Evolutionary conservation across 1,284 basidiomycete genomes (phyloP).

Genomic region (Boletellus dicymbophilus): DNA sequence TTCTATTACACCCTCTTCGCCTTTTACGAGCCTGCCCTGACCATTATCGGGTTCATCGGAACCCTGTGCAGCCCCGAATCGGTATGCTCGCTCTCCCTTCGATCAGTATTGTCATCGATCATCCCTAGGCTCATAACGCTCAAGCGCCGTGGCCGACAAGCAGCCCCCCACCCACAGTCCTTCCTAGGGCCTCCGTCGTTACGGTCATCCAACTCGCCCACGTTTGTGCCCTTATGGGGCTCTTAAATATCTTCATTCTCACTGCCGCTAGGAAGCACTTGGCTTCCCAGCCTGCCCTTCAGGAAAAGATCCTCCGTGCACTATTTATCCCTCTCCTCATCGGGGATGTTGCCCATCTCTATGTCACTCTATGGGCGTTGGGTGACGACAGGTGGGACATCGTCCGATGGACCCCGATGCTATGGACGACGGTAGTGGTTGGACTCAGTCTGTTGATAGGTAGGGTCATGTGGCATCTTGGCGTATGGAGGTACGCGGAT

Average conservation of each 20-base stretch:
- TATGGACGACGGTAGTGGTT: slow-evolving; percentile 65
- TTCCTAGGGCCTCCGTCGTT: slow-evolving; percentile 65
- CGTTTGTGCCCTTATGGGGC: slow-evolving; percentile 70
- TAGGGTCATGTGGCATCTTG: slow-evolving; percentile 69
- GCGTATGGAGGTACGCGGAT: slow-evolving; percentile 71
- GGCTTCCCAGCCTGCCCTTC: slow-evolving; percentile 54
- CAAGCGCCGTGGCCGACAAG: slow-evolving; percentile 70
- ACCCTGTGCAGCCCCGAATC: slow-evolving; percentile 65
- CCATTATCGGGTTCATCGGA: slow-evolving; percentile 64
- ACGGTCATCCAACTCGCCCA: slow-evolving; percentile 72
- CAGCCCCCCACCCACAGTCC: slow-evolving; percentile 44
- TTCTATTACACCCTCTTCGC: slow-evolving; percentile 74
- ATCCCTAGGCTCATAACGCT: slow-evolving; percentile 59
- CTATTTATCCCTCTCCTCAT: slow-evolving; percentile 67
- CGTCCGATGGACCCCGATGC: slow-evolving; percentile 60
- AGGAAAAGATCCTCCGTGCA: slow-evolving; percentile 66
- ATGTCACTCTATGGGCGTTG: slow-evolving; percentile 69
- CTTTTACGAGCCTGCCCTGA: slow-evolving; percentile 69
- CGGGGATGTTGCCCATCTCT: slow-evolving; percentile 66
- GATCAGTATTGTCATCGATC: neutral
- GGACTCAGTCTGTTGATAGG: slow-evolving; percentile 68
- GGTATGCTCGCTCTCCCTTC: slow-evolving; percentile 37
- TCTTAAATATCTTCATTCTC: slow-evolving; percentile 69
- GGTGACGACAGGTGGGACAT: slow-evolving; percentile 67
- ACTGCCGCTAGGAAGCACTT: slow-evolving; percentile 60